phyloP scores from a whole-genome alignment of 2,329 filamentous ascomycete species.

The Chaetomium sp. region DNA sequence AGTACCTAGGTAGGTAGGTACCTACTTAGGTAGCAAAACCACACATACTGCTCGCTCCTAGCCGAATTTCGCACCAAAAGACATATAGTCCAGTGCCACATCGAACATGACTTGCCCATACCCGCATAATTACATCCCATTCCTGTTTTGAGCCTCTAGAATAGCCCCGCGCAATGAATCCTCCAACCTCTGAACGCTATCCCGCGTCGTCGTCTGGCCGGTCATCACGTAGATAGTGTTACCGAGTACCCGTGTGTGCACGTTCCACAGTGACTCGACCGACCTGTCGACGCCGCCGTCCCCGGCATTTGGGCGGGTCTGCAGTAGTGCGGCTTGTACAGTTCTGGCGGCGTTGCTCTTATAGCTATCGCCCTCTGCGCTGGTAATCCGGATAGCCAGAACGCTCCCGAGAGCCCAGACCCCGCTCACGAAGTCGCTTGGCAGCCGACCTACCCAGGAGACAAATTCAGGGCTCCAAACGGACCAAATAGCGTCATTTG shows the following conservation, averaged over 20 bases:
- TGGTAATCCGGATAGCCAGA: conserved; percentile 62
- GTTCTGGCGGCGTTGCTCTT: conserved; percentile 50
- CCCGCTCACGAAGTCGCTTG: conserved; percentile 59
- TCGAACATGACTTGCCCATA: too few species aligned
- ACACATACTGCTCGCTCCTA: too few species aligned
- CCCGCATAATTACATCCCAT: background rate
- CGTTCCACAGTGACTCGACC: conserved; percentile 48
- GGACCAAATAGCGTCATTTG: conserved; percentile 22
- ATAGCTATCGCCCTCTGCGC: conserved; percentile 46
- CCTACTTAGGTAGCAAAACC: too few species aligned
- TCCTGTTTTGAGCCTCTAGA: background rate
- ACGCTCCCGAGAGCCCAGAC: conserved; percentile 76
- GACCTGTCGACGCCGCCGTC: conserved; percentile 27
- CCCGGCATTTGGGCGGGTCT: background rate
- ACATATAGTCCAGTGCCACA: too few species aligned
- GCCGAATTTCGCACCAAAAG: too few species aligned
- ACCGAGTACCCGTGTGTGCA: conserved; percentile 58
- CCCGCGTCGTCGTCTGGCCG: conserved; percentile 45
- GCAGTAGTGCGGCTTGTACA: conserved; percentile 45
- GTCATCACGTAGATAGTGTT: conserved; percentile 64
- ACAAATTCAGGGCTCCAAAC: conserved; percentile 66
- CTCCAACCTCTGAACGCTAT: conserved; percentile 24
- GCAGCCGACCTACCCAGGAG: conserved; percentile 43
- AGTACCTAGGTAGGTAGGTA: too few species aligned
- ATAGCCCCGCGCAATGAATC: conserved; percentile 6